Evolutionary conservation across 306 rosid genomes (phyloP), one percentile per base, ranked within the genome.

Genomic region (Malus sylvestris): DNA sequence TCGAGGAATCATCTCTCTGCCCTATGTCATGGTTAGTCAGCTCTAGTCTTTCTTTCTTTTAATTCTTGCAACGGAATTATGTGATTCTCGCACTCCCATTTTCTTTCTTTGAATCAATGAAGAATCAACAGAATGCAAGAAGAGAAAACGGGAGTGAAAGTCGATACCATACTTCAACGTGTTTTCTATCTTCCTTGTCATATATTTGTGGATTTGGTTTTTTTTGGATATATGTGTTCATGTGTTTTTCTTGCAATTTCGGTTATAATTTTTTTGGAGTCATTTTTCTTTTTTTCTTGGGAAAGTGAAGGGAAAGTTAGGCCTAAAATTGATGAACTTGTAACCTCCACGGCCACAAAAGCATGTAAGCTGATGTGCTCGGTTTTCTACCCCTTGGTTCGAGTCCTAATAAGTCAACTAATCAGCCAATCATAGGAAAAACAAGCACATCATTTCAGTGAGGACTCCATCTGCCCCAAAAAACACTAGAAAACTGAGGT

Each of bases 11-110:
- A 70, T 91, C 76, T 57, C 81, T 32, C 71, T 87, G 78, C 96
- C 96, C 11, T 91, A 91, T 78, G 10, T 60, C 75, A 11, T 79
- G 91, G 96, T 91, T n/a, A 83, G 86, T 51, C 20, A 51, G 8
- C 18, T 51, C 55, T 16, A 8, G 18, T 16, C 55, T 16, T 51
- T 51, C 55, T 51, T 51, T 51, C 20, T 51, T 51, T 15, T 51
- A 5, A 51, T 16, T 51, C 55, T 51, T 51, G 2, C 18, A 51
- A 15, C 20, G 20, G 19, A 51, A 51, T 51, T 15, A 0, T 51
- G 3, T 51, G 8, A 5, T 51, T 15, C 55, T 51, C 9, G 20
- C 8, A 5, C 1, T 51, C 3, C 2, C 8, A 51, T 51, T 51
- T 51, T 51, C 8, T 51, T 51, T 51, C 1, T 51, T 51, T 51